Conservation (phyloP, 139 green algal genomes). For the Edaphochlamys debaryana region DNA sequence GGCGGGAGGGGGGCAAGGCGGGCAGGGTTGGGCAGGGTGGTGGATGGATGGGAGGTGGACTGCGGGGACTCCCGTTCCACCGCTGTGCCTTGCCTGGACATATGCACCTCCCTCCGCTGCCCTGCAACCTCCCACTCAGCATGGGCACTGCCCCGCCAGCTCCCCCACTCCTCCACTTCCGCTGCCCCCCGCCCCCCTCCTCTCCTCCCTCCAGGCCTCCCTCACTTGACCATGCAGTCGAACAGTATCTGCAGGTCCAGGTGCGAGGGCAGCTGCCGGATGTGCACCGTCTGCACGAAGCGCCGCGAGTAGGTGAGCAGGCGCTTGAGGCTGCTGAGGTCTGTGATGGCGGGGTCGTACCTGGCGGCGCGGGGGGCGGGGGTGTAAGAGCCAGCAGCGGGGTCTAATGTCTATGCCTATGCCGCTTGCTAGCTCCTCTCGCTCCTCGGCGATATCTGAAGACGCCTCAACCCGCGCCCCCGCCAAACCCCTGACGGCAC, state of each 20-base stretch:
- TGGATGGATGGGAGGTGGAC: background rate
- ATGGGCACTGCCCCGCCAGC: too few relatives aligned
- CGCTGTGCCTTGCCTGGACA: too few relatives aligned
- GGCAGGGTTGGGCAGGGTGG: background rate
- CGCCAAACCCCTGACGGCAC: too few relatives aligned
- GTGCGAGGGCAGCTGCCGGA: constrained; percentile 83
- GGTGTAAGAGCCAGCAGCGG: too few relatives aligned
- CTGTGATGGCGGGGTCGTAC: constrained; percentile 60
- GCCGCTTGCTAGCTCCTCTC: too few relatives aligned
- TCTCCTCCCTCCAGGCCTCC: background rate
- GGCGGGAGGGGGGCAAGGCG: background rate
- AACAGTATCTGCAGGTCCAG: constrained; percentile 82
- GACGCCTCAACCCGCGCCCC: too few relatives aligned
- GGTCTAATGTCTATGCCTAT: too few relatives aligned
- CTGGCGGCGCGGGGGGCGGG: constrained; percentile 28
- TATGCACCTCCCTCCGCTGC: too few relatives aligned
- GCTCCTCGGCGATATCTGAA: too few relatives aligned
- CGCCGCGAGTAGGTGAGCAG: constrained; percentile 72
- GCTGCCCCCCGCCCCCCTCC: background rate
- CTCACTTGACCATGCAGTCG: constrained; percentile 73
- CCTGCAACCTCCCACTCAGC: too few relatives aligned
- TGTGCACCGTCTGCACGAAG: constrained; percentile 76
- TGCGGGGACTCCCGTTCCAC: too few relatives aligned
- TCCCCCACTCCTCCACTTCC: too few relatives aligned
- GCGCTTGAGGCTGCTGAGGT: constrained; percentile 64